These are phyloP conservation scores for Alternaria metachromatica DNA, from an alignment of 2,329 filamentous ascomycete genomes.

Conservation along the genomic window DNA sequence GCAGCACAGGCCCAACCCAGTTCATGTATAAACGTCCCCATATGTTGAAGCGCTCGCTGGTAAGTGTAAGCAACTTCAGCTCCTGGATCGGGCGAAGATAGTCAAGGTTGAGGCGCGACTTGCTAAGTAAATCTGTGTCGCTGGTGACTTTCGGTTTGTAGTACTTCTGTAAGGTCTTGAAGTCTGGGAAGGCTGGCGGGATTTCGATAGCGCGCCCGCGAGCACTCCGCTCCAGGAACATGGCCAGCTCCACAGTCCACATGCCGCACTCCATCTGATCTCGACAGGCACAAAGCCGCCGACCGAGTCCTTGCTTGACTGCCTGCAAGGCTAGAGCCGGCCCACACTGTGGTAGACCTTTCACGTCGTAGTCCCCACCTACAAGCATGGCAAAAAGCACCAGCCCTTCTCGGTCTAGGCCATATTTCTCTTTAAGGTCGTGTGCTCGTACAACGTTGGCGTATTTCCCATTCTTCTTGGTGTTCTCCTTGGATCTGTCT, in stretches of 20 bases:
- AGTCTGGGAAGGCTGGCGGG: constrained; percentile 28
- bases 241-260: constrained; percentile 38
- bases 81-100: constrained; percentile 44
- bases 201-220: constrained; percentile 12
- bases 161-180: constrained; percentile 46
- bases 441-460: constrained; percentile 43
- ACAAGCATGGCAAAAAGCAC: constrained; percentile 51
- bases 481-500: constrained; percentile 37
- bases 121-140: constrained; percentile 35
- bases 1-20: constrained; percentile 47
- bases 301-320: constrained; percentile 39
- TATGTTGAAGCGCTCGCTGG: constrained; percentile 49
- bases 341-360: constrained; percentile 49
- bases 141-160: constrained; percentile 45
- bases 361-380: constrained; percentile 53
- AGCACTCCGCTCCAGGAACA: constrained; percentile 8
- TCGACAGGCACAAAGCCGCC: constrained; percentile 30
- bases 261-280: constrained; percentile 24
- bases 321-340: constrained; percentile 34
- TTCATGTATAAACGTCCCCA: constrained; percentile 48
- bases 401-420: constrained; percentile 46
- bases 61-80: constrained; percentile 40
- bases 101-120: constrained; percentile 36
- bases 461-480: constrained; percentile 37
- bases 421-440: constrained; percentile 33